Evolutionary conservation across 306 rosid species (phyloP), one percentile per base, ranked within the genome.

Genomic region (Quercus alba): DNA sequence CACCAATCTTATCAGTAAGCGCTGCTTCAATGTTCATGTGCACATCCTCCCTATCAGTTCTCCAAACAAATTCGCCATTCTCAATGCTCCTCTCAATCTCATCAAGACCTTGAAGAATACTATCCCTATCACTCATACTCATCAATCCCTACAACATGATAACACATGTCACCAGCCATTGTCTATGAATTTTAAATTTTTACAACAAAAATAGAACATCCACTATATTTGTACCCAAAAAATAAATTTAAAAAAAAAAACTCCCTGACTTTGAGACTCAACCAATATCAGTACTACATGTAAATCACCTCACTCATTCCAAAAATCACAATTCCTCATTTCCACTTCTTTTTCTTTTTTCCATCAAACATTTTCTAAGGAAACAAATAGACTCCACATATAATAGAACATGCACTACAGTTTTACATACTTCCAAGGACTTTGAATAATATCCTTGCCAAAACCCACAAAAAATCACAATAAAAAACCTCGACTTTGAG

Each of bases 1-100:
- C 99, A 10, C 99, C 99, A 28, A 93, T 91, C 88, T 93, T 21
- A 78, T 95, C 99, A 26, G 89, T 95, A 72, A 95, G 90, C 13
- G 98, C 90, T 3, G 99, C 98, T 82, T 95, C 99, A 46, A 95
- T 93, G 90, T 95, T 95, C 99, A 95, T 95, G 78, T 93, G 98
- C 68, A 95, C 98, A 46, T 95, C 99, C 79, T 95, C 99, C 38
- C 99, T 83, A 25, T 95, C 99, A 54, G 93, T 86, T 85, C 98
- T 91, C 98, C 99, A 95, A 57, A 79, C 85, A 78, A 95, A 95
- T 76, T 93, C 91, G 7, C 98, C 97, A 25, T 63, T 86, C 63
- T 91, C 94, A 69, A 95, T 95, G 28, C 77, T 85, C 85, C 84
- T 83, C 84, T 95, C 88, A 19, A 95, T 91, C 84, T 86, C 87